A percentile compares a stretch with the other conserved stretches of the same genome.
These are phyloP conservation scores for Lagerstroemia fauriei DNA, from an alignment of 441 rosid species.

Conservation along the genomic window DNA sequence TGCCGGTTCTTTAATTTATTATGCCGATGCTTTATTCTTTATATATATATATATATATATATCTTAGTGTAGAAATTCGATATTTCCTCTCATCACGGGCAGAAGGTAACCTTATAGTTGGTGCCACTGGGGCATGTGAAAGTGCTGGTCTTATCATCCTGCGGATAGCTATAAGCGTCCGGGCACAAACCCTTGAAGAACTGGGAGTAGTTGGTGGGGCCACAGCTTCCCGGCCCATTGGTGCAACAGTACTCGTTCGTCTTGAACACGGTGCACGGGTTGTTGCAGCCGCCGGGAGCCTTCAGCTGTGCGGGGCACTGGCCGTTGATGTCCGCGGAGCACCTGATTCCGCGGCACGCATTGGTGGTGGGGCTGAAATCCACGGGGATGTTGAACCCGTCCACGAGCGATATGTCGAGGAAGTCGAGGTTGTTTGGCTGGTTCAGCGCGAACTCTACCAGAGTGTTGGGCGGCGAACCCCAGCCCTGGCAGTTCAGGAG, in stretches of 20 bases:
- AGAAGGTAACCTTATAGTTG: slow-evolving; percentile 16
- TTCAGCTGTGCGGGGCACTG: slow-evolving; percentile 10
- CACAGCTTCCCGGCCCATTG: slow-evolving; percentile 6
- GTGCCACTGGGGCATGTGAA: slow-evolving; percentile 18
- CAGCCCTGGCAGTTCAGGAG: slow-evolving; percentile 12
- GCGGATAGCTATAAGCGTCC: slow-evolving; percentile 1
- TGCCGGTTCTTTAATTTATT: too few species aligned
- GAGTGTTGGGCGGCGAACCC: slow-evolving; percentile 31
- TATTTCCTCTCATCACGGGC: background rate
- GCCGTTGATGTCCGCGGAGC: slow-evolving; percentile 13
- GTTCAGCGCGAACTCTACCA: slow-evolving; percentile 27
- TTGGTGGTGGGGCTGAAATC: slow-evolving; percentile 24
- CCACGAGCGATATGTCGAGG: slow-evolving; percentile 28
- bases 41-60: too few species aligned
- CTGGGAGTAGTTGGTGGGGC: slow-evolving; percentile 1
- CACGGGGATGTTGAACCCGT: slow-evolving; percentile 34
- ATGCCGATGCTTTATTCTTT: too few species aligned
- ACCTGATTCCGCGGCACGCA: slow-evolving; percentile 7
- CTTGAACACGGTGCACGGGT: slow-evolving; percentile 20
- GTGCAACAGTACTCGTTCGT: slow-evolving; percentile 16
- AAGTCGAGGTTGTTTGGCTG: slow-evolving; percentile 19
- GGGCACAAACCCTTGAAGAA: slow-evolving; percentile 14
- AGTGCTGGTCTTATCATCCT: slow-evolving; percentile 7
- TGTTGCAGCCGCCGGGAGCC: slow-evolving; percentile 22
- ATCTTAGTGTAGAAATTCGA: too few species aligned